Evolutionary conservation across 2,329 filamentous ascomycete species (phyloP).

Genomic region (Blastomyces gilchristii): DNA sequence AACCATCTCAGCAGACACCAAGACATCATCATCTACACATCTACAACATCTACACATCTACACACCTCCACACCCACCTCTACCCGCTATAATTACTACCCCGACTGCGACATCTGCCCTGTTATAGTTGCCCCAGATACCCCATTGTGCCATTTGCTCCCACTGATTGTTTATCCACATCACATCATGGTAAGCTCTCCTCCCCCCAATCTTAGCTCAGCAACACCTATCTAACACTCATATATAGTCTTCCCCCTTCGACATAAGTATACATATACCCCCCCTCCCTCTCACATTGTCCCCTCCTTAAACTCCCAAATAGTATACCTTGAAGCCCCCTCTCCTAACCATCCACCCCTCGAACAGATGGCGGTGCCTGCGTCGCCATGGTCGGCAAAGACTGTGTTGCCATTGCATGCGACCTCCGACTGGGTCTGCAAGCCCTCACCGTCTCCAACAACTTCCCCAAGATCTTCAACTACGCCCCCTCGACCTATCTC

Average conservation of each 20-base stretch:
- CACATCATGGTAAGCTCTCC: constrained; percentile 25
- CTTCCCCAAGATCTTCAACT: constrained; percentile 99
- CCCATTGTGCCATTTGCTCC: not conserved
- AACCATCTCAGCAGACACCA: not conserved
- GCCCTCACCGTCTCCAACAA: constrained; percentile 94
- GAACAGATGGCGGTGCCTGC: constrained; percentile 71
- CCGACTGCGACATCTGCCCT: constrained; percentile 6
- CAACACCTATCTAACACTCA: constrained; percentile 22
- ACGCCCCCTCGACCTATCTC: constrained; percentile 81
- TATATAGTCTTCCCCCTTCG: constrained; percentile 73
- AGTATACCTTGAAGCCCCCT: constrained; percentile 2
- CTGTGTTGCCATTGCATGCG: constrained; percentile 98
- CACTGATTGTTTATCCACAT: not conserved
- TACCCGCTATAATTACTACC: not conserved
- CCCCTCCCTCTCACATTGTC: not conserved
- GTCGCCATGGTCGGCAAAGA: constrained; percentile 99
- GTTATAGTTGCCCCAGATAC: constrained; percentile 6
- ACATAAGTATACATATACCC: constrained; percentile 62
- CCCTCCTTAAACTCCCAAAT: constrained; percentile 3
- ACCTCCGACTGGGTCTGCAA: constrained; percentile 94
- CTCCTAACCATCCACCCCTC: not conserved
- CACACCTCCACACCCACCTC: not conserved
- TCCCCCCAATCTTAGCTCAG: not conserved
- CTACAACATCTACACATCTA: not conserved
- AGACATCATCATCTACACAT: not conserved